Base-by-base conservation (phyloP, 495 filamentous ascomycete genomes). In the Aspergillus kassunensis region DNA sequence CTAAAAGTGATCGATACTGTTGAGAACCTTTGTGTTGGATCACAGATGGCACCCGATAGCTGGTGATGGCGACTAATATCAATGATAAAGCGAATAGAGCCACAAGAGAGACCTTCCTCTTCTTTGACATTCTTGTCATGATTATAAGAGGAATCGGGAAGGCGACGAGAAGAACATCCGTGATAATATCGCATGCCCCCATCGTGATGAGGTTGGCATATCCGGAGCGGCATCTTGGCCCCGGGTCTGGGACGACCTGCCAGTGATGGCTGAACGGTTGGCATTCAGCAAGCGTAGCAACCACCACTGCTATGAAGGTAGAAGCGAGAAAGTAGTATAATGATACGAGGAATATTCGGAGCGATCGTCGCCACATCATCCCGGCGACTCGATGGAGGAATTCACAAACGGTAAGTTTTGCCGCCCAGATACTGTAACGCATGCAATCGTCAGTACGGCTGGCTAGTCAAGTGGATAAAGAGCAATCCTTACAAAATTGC, bases 241-340 rank as follows among this genome's bases (percentile, higher is more conserved):
- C 90, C 16, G 93, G 91, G 61, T 96, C 90, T 7, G 93, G 93
- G 18, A 83, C 68, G 6, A 97, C 89, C 66, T 96, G 91, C 90
- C 90, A 97, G 72, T 95, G 92, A 64, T 90, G 82, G 47, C 65
- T 41, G 57, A 95, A 88, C 15, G 93, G 91, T 27, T 83, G 84
- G 65, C 93, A 98, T 72, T 97, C 92, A 34, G 79, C 76, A 24
- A 98, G 72, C 13, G 90, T 89, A 13, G 87, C 82, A 55, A 96
- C 83, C 25, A 96, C 68, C 10, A 92, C 84, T 10, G 81, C 88
- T 37, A 90, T 49, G 42, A 97, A 89, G 16, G 93, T 96, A 9
- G 78, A 70, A 29, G 78, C 67, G 0, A 98, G 82, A 55, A 86
- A 88, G 66, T 82, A 80, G 44, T 88, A 81, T 51, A 97, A 85